Evolutionary conservation across 148 eudicot species (phyloP).

Genomic region (Amaranthus palmeri): DNA sequence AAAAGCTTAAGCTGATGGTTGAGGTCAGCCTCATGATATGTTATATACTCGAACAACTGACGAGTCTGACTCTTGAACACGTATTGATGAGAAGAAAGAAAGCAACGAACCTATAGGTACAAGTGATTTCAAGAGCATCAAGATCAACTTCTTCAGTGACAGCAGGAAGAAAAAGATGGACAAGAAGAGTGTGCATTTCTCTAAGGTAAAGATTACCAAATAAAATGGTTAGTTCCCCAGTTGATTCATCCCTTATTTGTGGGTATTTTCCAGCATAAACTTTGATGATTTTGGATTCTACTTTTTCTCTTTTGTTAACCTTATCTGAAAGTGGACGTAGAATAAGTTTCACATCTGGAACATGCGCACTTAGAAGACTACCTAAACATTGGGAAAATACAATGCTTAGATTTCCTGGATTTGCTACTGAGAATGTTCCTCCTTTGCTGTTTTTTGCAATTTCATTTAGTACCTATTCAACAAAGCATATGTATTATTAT

Average conservation of each 20-base stretch:
- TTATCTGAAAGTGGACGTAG: background rate
- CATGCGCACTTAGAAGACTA: constrained; percentile 18
- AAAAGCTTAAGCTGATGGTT: too few species aligned
- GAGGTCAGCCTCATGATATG: too few species aligned
- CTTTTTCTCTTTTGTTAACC: background rate
- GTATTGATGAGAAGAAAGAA: background rate
- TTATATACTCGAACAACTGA: too few species aligned
- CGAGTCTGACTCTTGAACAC: too few species aligned
- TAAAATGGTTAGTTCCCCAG: constrained; percentile 10
- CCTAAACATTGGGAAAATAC: constrained; percentile 23
- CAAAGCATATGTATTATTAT: too few species aligned
- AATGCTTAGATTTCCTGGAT: constrained; percentile 12
- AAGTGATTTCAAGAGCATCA: constrained; percentile 5
- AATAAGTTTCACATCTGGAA: constrained; percentile 4
- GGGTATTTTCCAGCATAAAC: constrained; percentile 12
- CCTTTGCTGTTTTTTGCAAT: constrained; percentile 18
- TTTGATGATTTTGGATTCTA: background rate
- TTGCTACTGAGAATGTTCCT: constrained; percentile 17
- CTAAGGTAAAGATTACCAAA: constrained; percentile 27
- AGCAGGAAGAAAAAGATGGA: constrained; percentile 18
- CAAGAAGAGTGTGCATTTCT: constrained; percentile 20
- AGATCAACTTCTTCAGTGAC: background rate
- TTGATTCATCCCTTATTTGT: background rate
- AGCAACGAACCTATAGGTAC: constrained; percentile 11
- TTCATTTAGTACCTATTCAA: constrained; percentile 8